Conservation (phyloP, 306 rosid genomes). For the Pueraria montana region DNA sequence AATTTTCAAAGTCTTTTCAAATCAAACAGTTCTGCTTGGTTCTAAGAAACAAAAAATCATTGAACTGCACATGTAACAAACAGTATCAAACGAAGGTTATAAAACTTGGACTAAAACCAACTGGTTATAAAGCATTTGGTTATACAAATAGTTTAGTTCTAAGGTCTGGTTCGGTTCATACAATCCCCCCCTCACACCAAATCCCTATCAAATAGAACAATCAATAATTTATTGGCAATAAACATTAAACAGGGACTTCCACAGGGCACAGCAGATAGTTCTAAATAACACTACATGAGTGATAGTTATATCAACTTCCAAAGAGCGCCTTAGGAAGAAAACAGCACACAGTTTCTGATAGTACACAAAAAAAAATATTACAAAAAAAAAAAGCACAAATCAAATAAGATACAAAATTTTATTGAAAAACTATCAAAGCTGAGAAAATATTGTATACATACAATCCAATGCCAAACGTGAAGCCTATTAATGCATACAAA, state of each 20-base stretch:
- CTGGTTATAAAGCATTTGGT: background rate
- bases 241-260: background rate
- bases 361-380: background rate
- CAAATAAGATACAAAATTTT: background rate
- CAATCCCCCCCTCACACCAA: background rate
- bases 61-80: background rate
- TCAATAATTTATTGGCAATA: background rate
- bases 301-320: background rate
- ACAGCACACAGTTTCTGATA: constrained; percentile 1
- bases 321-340: background rate
- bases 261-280: background rate
- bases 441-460: background rate
- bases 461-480: background rate
- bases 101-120: background rate
- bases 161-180: background rate
- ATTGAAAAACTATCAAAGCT: background rate
- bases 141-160: background rate
- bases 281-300: background rate
- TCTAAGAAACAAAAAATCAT: too few species aligned
- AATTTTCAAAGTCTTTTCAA: background rate
- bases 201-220: constrained; percentile 14
- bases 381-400: background rate
- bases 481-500: constrained; percentile 13
- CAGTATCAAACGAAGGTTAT: background rate
- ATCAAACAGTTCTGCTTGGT: background rate